phyloP scores from a whole-genome alignment of 2,329 filamentous ascomycete genomes.

The Alternaria incomplexa region DNA sequence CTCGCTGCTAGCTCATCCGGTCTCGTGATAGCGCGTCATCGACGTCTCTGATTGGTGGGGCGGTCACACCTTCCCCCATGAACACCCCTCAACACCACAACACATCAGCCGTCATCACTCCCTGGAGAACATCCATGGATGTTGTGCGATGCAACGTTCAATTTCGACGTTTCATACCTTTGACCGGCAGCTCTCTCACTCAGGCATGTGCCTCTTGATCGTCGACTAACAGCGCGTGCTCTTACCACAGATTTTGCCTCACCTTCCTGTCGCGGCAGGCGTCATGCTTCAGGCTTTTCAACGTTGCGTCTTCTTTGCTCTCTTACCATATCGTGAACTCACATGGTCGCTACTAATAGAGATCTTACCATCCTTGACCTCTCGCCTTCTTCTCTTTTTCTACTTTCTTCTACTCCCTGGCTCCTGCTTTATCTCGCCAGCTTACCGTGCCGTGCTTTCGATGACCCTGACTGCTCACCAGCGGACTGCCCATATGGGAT shows the following conservation, averaged over 20 bases:
- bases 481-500: not conserved
- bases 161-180: not conserved
- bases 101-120: not conserved
- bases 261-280: constrained; percentile 13
- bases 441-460: not conserved
- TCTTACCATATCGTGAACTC: constrained; percentile 15
- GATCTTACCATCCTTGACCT: not conserved
- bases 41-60: constrained; percentile 7
- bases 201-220: constrained; percentile 1
- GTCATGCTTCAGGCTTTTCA: constrained; percentile 2
- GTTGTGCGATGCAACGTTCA: not conserved
- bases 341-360: not conserved
- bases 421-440: not conserved
- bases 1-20: constrained; percentile 22
- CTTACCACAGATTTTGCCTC: constrained; percentile 19
- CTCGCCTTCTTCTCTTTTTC: not conserved
- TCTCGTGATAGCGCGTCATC: constrained; percentile 18
- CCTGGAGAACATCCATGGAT: not conserved
- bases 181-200: not conserved
- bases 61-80: not conserved
- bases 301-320: not conserved
- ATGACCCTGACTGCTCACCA: not conserved
- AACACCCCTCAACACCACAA: constrained; percentile 8
- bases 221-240: constrained; percentile 12
- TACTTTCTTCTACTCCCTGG: not conserved